Evolutionary conservation across 192 early-diverging fungal species (phyloP).

Genomic region (Ambispora gerdemannii): DNA sequence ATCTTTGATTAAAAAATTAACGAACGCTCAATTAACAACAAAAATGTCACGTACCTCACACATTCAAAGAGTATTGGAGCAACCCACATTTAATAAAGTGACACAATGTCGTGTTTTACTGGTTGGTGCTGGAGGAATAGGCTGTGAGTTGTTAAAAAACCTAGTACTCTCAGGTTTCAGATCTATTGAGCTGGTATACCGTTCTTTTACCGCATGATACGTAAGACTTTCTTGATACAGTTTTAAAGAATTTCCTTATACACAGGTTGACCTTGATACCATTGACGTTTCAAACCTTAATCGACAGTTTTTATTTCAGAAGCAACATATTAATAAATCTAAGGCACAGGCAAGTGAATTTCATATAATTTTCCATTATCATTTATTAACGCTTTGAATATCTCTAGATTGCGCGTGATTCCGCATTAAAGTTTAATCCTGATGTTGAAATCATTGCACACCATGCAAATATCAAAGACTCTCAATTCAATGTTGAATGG

Average conservation of each 20-base stretch:
- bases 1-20: too few relatives aligned
- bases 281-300: conserved; percentile 99
- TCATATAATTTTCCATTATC: neutral
- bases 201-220: neutral
- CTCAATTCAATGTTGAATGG: conserved; percentile 82
- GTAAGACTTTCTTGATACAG: too few relatives aligned
- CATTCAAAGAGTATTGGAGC: conserved; percentile 32
- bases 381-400: neutral
- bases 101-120: conserved; percentile 51
- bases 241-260: too few relatives aligned
- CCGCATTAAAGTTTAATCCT: conserved; percentile 85
- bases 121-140: conserved; percentile 92
- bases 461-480: conserved; percentile 87
- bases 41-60: conserved; percentile 33
- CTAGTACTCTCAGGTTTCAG: conserved; percentile 85
- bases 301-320: conserved; percentile 98
- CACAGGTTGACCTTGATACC: conserved; percentile 94
- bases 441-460: conserved; percentile 67
- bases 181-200: conserved; percentile 68
- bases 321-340: conserved; percentile 85
- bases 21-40: too few relatives aligned
- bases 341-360: conserved; percentile 75
- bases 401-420: conserved; percentile 72
- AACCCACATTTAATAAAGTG: conserved; percentile 34
- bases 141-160: conserved; percentile 97